Conservation (phyloP, 2,329 filamentous ascomycete genomes). For the Aspergillus pseudoglaucus region DNA sequence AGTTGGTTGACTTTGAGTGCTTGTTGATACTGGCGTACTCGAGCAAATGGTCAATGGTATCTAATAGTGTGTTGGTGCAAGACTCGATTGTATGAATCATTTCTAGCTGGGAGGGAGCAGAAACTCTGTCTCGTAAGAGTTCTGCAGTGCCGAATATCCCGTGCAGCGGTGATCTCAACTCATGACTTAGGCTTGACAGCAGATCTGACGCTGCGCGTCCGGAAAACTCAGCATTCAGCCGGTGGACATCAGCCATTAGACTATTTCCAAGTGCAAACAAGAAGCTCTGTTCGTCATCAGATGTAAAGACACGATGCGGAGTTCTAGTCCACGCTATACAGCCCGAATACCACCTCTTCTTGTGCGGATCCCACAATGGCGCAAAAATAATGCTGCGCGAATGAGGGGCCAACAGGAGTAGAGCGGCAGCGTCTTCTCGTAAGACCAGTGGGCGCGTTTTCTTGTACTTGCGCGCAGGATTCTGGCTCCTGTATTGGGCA, state of each 20-base stretch:
- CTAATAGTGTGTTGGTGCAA: conserved; percentile 37
- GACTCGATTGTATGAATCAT: conserved; percentile 32
- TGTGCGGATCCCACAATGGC: conserved; percentile 28
- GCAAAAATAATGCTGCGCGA: conserved; percentile 24
- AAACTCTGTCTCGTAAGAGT: conserved; percentile 23
- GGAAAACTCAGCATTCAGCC: conserved; percentile 23
- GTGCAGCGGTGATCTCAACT: conserved; percentile 32
- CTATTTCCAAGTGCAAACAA: conserved; percentile 26
- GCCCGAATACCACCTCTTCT: conserved; percentile 25
- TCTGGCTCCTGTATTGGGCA: background rate
- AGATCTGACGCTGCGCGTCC: conserved; percentile 28
- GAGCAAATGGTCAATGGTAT: conserved; percentile 36
- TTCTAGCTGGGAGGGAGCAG: conserved; percentile 20
- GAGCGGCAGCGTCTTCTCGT: conserved; percentile 11
- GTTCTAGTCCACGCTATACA: conserved; percentile 22
- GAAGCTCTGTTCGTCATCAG: conserved; percentile 23
- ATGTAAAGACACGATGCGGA: conserved; percentile 19
- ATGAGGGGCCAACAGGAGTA: conserved; percentile 18
- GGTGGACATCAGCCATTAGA: conserved; percentile 28
- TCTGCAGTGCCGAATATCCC: conserved; percentile 30
- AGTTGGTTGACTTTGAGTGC: conserved; percentile 1
- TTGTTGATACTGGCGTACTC: conserved; percentile 25
- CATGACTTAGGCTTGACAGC: conserved; percentile 29
- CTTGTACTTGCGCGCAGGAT: conserved; percentile 4
- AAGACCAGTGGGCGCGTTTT: conserved; percentile 9